Evolutionary conservation across 2,329 filamentous ascomycete species (phyloP).

Genomic region (Calonectria pseudoreteaudii): DNA sequence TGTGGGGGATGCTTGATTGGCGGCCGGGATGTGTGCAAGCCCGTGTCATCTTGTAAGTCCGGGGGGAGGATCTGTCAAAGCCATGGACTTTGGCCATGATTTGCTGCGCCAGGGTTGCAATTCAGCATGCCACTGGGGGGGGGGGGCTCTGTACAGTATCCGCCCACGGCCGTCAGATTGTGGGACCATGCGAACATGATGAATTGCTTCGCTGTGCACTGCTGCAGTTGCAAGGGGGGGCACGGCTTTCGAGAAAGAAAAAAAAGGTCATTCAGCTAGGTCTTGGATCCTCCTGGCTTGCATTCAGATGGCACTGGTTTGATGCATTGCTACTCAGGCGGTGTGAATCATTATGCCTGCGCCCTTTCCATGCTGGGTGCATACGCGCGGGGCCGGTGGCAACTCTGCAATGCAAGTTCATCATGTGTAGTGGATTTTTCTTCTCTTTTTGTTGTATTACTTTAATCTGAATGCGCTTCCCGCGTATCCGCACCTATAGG

Average conservation of each 20-base stretch:
- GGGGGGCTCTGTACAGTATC: not conserved
- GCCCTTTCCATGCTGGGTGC: not conserved
- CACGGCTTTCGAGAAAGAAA: not conserved
- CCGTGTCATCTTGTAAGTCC: not conserved
- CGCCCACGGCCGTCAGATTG: not conserved
- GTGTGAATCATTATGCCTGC: not conserved
- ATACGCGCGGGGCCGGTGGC: not conserved
- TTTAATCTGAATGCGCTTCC: not conserved
- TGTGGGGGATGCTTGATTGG: not conserved
- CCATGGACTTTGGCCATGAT: not conserved
- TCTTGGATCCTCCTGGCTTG: not conserved
- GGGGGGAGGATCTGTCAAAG: not conserved
- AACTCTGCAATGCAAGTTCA: not conserved
- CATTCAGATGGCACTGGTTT: not conserved
- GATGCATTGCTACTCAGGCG: not conserved
- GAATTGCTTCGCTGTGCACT: not conserved
- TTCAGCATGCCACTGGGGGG: not conserved
- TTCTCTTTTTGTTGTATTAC: not conserved
- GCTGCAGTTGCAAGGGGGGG: too few relatives aligned
- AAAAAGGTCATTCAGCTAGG: not conserved
- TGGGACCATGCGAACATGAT: slow-evolving; percentile 5
- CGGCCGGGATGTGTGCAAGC: not conserved
- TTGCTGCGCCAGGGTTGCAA: not conserved
- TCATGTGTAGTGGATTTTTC: not conserved
- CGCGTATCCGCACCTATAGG: slow-evolving; percentile 7